A percentile compares a stretch with the other conserved stretches of the same genome.
These are phyloP conservation scores for Gracilaria domingensis DNA, from an alignment of 23 red algal genomes.

Conservation along the genomic window DNA sequence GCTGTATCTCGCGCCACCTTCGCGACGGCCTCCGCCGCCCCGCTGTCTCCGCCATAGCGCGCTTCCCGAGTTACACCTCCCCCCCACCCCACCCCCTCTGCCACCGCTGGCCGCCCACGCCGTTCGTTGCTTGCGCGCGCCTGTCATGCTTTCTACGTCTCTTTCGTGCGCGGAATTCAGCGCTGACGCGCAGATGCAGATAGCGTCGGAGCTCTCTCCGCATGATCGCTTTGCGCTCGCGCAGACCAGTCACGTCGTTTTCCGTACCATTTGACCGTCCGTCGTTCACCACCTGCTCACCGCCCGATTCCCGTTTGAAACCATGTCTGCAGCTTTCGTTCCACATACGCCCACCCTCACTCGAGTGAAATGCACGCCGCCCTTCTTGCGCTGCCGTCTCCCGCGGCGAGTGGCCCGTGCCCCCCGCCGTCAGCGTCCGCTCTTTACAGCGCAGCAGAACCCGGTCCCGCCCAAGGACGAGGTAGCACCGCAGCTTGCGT, in stretches of 20 bases:
- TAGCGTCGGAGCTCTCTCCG: constrained; percentile 39
- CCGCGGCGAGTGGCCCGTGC: not conserved
- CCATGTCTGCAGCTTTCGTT: constrained; percentile 25
- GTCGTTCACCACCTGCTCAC: not conserved
- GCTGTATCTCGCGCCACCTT: too few species aligned
- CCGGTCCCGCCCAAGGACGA: not conserved
- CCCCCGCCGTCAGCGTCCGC: constrained; percentile 7
- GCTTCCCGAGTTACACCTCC: too few species aligned
- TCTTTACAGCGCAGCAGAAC: constrained; percentile 2
- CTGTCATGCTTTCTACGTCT: too few species aligned
- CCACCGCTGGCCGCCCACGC: too few species aligned
- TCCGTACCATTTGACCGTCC: constrained; percentile 8
- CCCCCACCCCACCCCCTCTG: too few species aligned
- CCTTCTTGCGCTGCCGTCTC: not conserved
- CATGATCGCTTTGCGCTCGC: constrained; percentile 38
- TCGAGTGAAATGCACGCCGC: not conserved
- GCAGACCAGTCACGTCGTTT: constrained; percentile 45
- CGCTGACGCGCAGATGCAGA: constrained; percentile 22
- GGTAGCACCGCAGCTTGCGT: constrained; percentile 21
- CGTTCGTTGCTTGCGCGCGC: too few species aligned
- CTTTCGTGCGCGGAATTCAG: constrained; percentile 24
- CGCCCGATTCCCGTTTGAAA: constrained; percentile 7
- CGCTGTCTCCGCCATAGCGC: too few species aligned
- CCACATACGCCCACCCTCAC: not conserved
- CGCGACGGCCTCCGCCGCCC: too few species aligned